phyloP scores from a whole-genome alignment of 1,139 yeast species.

The Hyphopichia burtonii region DNA sequence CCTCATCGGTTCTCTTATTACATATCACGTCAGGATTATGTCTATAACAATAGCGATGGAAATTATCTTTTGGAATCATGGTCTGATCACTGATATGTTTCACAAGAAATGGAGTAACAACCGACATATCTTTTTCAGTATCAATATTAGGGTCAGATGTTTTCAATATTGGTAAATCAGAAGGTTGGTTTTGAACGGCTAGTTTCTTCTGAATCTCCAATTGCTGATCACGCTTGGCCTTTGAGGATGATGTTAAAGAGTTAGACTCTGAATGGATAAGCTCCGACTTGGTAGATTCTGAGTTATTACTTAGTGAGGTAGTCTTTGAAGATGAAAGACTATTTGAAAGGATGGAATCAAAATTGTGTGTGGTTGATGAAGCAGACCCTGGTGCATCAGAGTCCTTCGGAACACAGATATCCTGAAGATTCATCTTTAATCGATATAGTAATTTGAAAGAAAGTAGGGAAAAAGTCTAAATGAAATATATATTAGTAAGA shows the following conservation, averaged over 20 bases:
- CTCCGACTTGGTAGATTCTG: conserved; percentile 2
- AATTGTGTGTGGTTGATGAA: conserved; percentile 5
- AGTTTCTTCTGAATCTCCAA: not conserved
- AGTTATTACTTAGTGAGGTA: not conserved
- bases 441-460: not conserved
- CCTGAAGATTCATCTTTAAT: conserved; percentile 17
- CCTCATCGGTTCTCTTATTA: conserved; percentile 68
- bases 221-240: not conserved
- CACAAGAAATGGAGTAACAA: conserved; percentile 46
- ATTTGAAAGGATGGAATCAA: conserved; percentile 9
- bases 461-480: not conserved
- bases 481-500: not conserved
- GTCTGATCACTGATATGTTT: conserved; percentile 46
- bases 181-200: not conserved
- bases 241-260: not conserved
- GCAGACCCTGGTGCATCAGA: not conserved
- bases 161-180: not conserved
- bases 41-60: conserved; percentile 76
- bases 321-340: conserved; percentile 7
- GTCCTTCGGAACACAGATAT: conserved; percentile 14
- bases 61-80: conserved; percentile 47
- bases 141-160: not conserved
- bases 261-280: conserved; percentile 1
- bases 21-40: conserved; percentile 85
- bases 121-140: conserved; percentile 21